Conservation (phyloP, 2,329 filamentous ascomycete species). For the Dichotomopilus funicola region DNA sequence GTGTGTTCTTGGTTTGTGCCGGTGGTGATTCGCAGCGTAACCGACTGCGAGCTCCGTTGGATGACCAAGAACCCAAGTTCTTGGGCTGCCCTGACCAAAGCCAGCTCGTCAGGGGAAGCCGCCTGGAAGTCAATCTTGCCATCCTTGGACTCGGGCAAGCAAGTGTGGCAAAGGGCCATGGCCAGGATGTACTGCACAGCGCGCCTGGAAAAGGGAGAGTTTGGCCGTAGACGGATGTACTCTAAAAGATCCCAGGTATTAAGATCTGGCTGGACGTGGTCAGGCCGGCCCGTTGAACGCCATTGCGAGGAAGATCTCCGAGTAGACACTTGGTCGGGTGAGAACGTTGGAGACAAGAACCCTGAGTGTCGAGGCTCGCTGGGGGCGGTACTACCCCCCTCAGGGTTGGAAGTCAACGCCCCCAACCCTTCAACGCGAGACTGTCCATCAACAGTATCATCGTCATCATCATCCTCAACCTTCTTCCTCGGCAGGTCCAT, state of each 20-base stretch:
- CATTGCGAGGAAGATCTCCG: constrained; percentile 19
- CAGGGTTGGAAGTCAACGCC: constrained; percentile 17
- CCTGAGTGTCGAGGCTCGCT: neutral
- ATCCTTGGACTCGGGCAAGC: constrained; percentile 65
- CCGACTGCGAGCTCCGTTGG: constrained; percentile 62
- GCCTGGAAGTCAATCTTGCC: constrained; percentile 71
- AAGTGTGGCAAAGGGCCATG: constrained; percentile 79
- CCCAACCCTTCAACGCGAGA: neutral
- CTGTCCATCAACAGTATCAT: neutral
- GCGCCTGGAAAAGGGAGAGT: constrained; percentile 68
- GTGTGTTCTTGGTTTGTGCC: neutral
- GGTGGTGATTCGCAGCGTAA: constrained; percentile 53
- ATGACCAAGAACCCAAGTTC: constrained; percentile 72
- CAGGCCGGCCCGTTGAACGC: constrained; percentile 8
- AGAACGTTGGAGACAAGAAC: neutral
- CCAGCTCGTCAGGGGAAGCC: constrained; percentile 79
- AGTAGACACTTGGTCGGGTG: neutral
- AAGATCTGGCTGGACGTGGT: constrained; percentile 31
- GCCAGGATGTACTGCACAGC: constrained; percentile 65
- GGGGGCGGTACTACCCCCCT: neutral
- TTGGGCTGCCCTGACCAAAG: constrained; percentile 71
- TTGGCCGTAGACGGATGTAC: constrained; percentile 55
- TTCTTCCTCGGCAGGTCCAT: constrained; percentile 45
- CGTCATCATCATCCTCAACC: neutral
- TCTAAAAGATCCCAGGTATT: constrained; percentile 65